Base-by-base conservation (phyloP, 768 basidiomycete genomes). In the Amanita brunnescens region DNA sequence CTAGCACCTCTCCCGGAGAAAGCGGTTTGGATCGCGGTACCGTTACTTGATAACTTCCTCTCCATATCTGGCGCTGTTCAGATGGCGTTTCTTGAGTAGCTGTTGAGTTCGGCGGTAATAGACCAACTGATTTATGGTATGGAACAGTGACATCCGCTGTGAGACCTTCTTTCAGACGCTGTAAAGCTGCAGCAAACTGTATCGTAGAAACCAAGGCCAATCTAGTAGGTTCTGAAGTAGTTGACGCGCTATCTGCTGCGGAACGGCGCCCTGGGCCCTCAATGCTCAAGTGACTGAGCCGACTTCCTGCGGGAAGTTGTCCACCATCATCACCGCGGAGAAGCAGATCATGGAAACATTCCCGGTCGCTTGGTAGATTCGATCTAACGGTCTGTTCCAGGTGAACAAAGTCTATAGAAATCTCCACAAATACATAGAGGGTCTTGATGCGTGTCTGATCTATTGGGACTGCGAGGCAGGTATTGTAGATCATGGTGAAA, bases 341-440 rank as follows among this genome's bases (percentile, higher is more conserved):
- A 6, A 95, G 67, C 5, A 75, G 69, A 54, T 81, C 76, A 37
- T 75, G 70, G 66, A 97, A 95, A 10, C 66, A 67, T 21, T 71
- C 65, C 14, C 87, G 79, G 54, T 87, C 79, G 26, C 81, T 78
- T 1, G 96, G 91, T 57, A 99, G 88, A 67, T 98, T 97, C 54
- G 86, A 72, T 10, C 93, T 82, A 53, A 99, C 76, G 1, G 94
- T 90, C 58, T 91, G 78, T 2, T 73, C 71, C 29, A 98, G 79
- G 66, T 99, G 96, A 0, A 67, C 56, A 0, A 87, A 82, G 65
- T 99, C 96, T 60, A 99, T 91, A 12, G 80, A 77, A 55, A 99
- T 98, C 67, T 99, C 96, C 21, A 99, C 96, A 61, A 99, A 99
- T 50, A 99, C 79, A 62, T 99, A 99, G 16, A 99, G 82, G 0